These are phyloP conservation scores for Exophiala bonariae DNA, from an alignment of 2,329 filamentous ascomycete genomes.

Conservation along the genomic window DNA sequence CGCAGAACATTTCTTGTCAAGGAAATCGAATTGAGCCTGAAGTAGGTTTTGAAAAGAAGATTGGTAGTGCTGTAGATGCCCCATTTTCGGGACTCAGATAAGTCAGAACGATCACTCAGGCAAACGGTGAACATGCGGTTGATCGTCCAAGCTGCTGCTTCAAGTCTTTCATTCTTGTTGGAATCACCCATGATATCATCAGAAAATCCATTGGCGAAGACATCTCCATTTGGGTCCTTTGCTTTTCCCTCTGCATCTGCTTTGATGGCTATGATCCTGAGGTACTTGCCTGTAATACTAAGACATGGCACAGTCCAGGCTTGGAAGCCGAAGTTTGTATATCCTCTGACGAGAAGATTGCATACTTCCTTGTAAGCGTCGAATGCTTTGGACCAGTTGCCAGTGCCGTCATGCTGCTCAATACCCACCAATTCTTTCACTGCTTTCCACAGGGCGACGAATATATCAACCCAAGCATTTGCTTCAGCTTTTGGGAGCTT, in stretches of 20 bases:
- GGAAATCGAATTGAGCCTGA: slow-evolving; percentile 86
- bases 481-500: slow-evolving; percentile 67
- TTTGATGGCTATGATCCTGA: slow-evolving; percentile 85
- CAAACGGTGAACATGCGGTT: slow-evolving; percentile 92
- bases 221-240: slow-evolving; percentile 44
- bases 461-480: slow-evolving; percentile 84
- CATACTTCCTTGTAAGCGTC: slow-evolving; percentile 85
- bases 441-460: slow-evolving; percentile 80
- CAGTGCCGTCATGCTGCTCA: slow-evolving; percentile 52
- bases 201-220: slow-evolving; percentile 58
- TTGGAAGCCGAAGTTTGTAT: slow-evolving; percentile 72
- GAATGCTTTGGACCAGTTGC: slow-evolving; percentile 82
- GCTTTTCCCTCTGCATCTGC: slow-evolving; percentile 71
- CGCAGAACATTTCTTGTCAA: slow-evolving; percentile 87
- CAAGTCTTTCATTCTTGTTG: slow-evolving; percentile 79
- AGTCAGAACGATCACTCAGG: slow-evolving; percentile 63
- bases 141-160: slow-evolving; percentile 86
- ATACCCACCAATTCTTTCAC: slow-evolving; percentile 69
- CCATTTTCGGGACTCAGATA: slow-evolving; percentile 95
- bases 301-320: slow-evolving; percentile 92
- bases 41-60: slow-evolving; percentile 96
- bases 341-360: slow-evolving; percentile 75
- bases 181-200: slow-evolving; percentile 79
- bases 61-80: slow-evolving; percentile 94
- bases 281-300: slow-evolving; percentile 81